Evolutionary conservation across 2,329 filamentous ascomycete species (phyloP).

Genomic region (Penicillium sp.): DNA sequence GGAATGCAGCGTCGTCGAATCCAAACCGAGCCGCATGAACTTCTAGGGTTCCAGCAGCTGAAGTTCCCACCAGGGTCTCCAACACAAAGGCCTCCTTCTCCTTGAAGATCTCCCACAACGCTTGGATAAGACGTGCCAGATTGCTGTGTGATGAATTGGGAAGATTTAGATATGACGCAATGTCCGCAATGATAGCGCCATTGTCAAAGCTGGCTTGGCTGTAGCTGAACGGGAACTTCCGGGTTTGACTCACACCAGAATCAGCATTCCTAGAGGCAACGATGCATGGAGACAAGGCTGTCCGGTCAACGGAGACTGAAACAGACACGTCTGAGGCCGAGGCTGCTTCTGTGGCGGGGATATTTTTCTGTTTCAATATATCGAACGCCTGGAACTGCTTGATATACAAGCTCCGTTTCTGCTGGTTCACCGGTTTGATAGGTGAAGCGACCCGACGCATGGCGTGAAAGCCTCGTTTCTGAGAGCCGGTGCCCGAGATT

Average conservation of each 20-base stretch:
- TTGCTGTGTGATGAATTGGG: conserved; percentile 45
- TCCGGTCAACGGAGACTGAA: conserved; percentile 64
- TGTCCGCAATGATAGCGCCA: conserved; percentile 43
- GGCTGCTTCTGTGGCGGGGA: conserved; percentile 44
- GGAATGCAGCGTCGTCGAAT: conserved; percentile 69
- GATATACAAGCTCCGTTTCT: conserved; percentile 53
- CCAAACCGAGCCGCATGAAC: conserved; percentile 57
- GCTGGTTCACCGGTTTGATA: background rate
- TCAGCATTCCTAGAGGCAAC: conserved; percentile 56
- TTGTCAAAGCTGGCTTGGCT: conserved; percentile 43
- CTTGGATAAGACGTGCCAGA: conserved; percentile 51
- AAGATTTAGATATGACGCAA: conserved; percentile 54
- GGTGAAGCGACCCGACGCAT: conserved; percentile 30
- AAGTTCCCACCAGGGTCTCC: conserved; percentile 50
- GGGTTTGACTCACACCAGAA: conserved; percentile 45
- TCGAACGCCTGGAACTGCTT: conserved; percentile 53
- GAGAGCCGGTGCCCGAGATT: conserved; percentile 22
- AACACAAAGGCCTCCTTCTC: conserved; percentile 65
- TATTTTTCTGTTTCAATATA: conserved; percentile 53
- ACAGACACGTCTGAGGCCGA: conserved; percentile 51
- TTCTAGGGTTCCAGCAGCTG: conserved; percentile 45
- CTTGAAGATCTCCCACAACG: conserved; percentile 59
- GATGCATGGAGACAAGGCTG: conserved; percentile 61
- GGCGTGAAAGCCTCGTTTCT: conserved; percentile 56
- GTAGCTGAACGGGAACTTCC: conserved; percentile 63